phyloP scores from a whole-genome alignment of 163 green algal genomes.

The Scenedesmus sp. region DNA sequence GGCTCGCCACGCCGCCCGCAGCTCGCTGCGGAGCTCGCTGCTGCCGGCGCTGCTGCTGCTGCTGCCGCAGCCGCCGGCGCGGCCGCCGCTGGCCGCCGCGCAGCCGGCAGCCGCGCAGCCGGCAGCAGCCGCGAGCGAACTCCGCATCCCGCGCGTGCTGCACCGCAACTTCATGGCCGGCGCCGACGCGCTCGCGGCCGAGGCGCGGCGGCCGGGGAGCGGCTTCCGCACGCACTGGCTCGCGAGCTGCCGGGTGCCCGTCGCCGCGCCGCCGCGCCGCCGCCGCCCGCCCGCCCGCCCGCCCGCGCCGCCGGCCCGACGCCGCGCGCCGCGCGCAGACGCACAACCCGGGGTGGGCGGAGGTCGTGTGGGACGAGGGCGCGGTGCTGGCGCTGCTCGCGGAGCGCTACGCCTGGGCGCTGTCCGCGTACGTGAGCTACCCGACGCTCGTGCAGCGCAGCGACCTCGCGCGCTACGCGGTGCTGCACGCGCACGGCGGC shows the following conservation, averaged over 20 bases:
- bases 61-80: no score
- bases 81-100: no score
- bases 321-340: constrained; percentile 14
- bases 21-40: no score
- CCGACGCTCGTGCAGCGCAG: constrained; percentile 31
- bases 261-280: no score
- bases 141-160: constrained; percentile 12
- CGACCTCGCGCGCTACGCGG: constrained; percentile 43
- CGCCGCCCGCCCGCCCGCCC: no score
- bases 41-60: no score
- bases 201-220: neutral
- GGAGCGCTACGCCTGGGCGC: constrained; percentile 22
- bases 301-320: no score
- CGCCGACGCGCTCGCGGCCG: neutral
- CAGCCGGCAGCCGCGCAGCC: neutral
- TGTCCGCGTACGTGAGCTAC: constrained; percentile 26
- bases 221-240: constrained; percentile 36
- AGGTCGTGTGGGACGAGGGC: constrained; percentile 27
- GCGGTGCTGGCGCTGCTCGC: constrained; percentile 11
- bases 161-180: constrained; percentile 38
- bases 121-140: neutral
- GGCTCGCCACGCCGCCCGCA: no score
- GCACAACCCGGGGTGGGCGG: constrained; percentile 31
- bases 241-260: constrained; percentile 28
- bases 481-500: constrained; percentile 42